Evolutionary conservation across 2,329 filamentous ascomycete genomes (phyloP).

Genomic region (Aspergillus texensis): DNA sequence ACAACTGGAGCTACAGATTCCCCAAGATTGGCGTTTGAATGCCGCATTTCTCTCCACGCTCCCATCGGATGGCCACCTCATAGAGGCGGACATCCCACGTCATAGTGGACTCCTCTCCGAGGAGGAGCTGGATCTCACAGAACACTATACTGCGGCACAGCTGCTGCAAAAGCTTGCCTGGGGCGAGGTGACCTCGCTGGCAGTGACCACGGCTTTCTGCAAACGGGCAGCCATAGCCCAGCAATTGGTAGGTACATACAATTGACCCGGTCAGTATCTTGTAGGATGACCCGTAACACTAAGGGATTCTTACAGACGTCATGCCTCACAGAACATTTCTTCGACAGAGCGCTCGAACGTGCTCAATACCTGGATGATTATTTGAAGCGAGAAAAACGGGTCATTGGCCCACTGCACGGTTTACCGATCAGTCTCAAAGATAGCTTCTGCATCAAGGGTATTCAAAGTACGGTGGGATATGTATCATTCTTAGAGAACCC

Average conservation of each 20-base stretch:
- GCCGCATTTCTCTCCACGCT: slow-evolving; percentile 11
- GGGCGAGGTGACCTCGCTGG: slow-evolving; percentile 24
- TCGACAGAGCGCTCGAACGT: slow-evolving; percentile 37
- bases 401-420: slow-evolving; percentile 43
- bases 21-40: slow-evolving; percentile 36
- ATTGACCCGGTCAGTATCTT: background rate
- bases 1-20: slow-evolving; percentile 35
- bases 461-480: slow-evolving; percentile 28
- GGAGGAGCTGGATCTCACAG: slow-evolving; percentile 53
- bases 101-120: slow-evolving; percentile 49
- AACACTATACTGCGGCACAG: slow-evolving; percentile 25
- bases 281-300: background rate
- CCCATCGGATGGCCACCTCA: slow-evolving; percentile 13
- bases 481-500: slow-evolving; percentile 24
- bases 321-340: slow-evolving; percentile 44
- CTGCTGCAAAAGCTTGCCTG: slow-evolving; percentile 23
- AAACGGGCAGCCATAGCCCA: slow-evolving; percentile 44
- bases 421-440: slow-evolving; percentile 44
- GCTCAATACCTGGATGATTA: slow-evolving; percentile 42
- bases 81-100: slow-evolving; percentile 25
- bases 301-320: slow-evolving; percentile 21
- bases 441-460: slow-evolving; percentile 26
- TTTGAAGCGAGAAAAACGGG: slow-evolving; percentile 28
- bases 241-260: slow-evolving; percentile 29
- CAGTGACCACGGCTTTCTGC: slow-evolving; percentile 40